Evolutionary conservation across 495 filamentous ascomycete species (phyloP), one percentile per base, ranked within the genome.

Genomic region (Penicillium pancosmium): DNA sequence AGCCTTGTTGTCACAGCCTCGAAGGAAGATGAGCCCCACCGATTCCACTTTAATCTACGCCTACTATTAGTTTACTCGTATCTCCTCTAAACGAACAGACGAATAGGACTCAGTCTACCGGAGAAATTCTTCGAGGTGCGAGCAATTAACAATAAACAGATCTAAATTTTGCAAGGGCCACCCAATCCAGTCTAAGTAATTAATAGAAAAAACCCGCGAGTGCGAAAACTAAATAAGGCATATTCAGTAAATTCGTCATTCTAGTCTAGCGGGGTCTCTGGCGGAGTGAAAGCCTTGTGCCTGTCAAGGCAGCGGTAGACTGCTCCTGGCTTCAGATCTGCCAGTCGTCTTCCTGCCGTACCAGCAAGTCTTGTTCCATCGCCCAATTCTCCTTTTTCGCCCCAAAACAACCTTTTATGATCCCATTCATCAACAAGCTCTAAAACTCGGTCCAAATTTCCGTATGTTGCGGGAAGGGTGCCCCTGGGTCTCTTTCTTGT

Each of bases 341-440:
- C 41, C n/a, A 48, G 35, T 19, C 43, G 15, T 40, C 21, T n/a
- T 15, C 54, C 54, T 38, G 54, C 43, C 2, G 54, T 56, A 3
- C 54, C 54, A 4, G 54, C 54, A 15, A 33, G 54, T 10, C 43
- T 2, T n/a, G 41, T 38, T 35, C 44, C 31, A 23, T 36, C 27
- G 3, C 31, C 41, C 3, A 56, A 38, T 21, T 34, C 40, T 13
- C 54, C 54, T 27, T 56, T 56, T 3, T 56, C 54, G 15, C 54
- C 54, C 54, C 54, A 56, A 23, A 56, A 56, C 6, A 56, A 16
- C 23, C 27, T 12, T 25, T 11, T 13, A 16, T 56, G 31, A 48
- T 56, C 44, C 41, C 43, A 56, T 46, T 56, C 54, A 33, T 56
- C 54, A 27, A 56, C 54, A 36, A 55, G 33, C 13, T 40, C 15